Evolutionary conservation across 192 early-diverging fungal genomes (phyloP).

Genomic region (Jimgerdemannia flammicorona): DNA sequence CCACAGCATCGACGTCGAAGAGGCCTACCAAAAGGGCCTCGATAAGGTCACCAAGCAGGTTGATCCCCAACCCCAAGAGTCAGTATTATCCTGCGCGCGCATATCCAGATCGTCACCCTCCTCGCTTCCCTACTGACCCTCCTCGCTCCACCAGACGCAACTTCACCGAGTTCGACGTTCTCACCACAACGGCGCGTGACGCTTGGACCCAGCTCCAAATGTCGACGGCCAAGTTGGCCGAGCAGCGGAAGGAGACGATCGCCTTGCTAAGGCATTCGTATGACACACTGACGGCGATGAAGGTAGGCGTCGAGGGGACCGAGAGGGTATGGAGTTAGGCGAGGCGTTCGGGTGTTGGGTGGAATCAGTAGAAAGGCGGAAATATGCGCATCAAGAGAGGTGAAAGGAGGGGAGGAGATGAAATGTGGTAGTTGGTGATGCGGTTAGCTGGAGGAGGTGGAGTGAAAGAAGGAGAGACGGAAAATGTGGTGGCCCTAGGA

Average conservation of each 20-base stretch:
- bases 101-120: no score
- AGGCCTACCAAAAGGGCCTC: background rate
- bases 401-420: no score
- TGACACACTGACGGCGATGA: background rate
- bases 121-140: background rate
- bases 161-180: background rate
- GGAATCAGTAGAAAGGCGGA: background rate
- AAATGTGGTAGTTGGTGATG: no score
- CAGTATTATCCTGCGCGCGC: background rate
- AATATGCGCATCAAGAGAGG: background rate
- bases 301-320: background rate
- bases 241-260: background rate
- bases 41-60: background rate
- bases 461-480: no score
- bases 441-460: no score
- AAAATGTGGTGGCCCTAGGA: no score
- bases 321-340: background rate
- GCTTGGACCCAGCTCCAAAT: background rate
- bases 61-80: background rate
- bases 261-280: background rate
- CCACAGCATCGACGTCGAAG: constrained; percentile 3
- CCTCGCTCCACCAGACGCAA: background rate
- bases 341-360: background rate
- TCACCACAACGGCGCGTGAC: background rate
- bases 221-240: background rate